Base-by-base conservation (phyloP, 2,329 filamentous ascomycete genomes). In the Cercospora sp. region DNA sequence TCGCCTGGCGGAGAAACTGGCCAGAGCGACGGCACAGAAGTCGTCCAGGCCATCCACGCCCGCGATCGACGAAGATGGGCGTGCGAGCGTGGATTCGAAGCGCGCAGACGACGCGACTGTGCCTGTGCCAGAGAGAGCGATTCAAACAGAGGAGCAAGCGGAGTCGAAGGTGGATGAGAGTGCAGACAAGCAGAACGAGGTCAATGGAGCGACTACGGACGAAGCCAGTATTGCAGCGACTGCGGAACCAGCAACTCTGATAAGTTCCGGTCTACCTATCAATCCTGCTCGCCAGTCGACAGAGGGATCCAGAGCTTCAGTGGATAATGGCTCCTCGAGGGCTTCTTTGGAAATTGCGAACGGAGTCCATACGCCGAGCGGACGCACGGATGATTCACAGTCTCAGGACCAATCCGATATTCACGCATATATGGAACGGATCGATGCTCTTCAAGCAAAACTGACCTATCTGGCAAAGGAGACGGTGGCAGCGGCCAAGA, bases 401-500 rank as follows among this genome's bases (percentile, higher is more conserved):
- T 81, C 63, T 37, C 86, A 89, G 70, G 88, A 92, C 72, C 90
- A 94, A 67, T 92, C 95, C 74, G 95, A 98, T 77, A 86, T 93
- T 49, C 89, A 95, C 74, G 86, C 86, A 60, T 92, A 97, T 70
- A 86, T 94, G 6, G 95, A 99, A 80, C 89, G 91, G 40, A 95
- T 97, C 65, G 95, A 99, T 82, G 91, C 94, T 3, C 82, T 99
- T 1, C 92, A 98, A 78, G 89, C 93, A 6, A 98, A 99, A 77
- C 82, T 99, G 30, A 90, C 94, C 72, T 97, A 96, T 76, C 83
- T 99, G 12, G 90, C 94, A 2, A 90, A 90, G 69, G 91, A 94
- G 76, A 90, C 91, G 12, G 88, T 91, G 0, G 90, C 94, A 34
- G 85, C 90, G 0, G 92, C 95, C 1, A 90, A 89, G 75, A 87